These are phyloP conservation scores for Alternaria novae-zelandiae DNA, from an alignment of 2,329 filamentous ascomycete species.

Conservation along the genomic window DNA sequence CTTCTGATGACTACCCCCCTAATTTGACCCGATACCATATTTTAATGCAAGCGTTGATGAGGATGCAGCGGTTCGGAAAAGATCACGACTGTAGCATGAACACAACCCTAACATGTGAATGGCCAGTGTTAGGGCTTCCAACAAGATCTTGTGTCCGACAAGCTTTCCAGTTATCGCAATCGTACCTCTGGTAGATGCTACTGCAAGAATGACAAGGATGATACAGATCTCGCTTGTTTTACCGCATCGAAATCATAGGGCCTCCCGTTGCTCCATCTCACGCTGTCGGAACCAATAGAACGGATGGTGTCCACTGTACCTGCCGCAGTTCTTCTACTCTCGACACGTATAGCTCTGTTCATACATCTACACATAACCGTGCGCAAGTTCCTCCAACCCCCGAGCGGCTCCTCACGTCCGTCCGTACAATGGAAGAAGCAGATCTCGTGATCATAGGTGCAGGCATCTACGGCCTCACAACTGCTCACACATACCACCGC, in stretches of 20 bases:
- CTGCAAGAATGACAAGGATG: not conserved
- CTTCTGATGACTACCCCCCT: not conserved
- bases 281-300: not conserved
- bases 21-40: not conserved
- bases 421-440: constrained; percentile 9
- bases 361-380: not conserved
- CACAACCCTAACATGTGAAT: not conserved
- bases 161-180: not conserved
- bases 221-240: constrained; percentile 3
- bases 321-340: not conserved
- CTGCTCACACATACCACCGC: constrained; percentile 55
- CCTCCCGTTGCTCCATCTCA: not conserved
- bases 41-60: not conserved
- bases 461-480: constrained; percentile 52
- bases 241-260: not conserved
- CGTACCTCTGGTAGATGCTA: not conserved
- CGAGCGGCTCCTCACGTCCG: not conserved
- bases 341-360: not conserved
- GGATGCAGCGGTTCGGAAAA: not conserved
- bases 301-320: not conserved
- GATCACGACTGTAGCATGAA: not conserved
- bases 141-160: not conserved
- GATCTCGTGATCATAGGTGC: constrained; percentile 18
- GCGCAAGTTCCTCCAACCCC: not conserved
- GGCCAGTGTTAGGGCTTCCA: not conserved